phyloP scores from a whole-genome alignment of 345 rosid species.

The Gossypioides kirkii region DNA sequence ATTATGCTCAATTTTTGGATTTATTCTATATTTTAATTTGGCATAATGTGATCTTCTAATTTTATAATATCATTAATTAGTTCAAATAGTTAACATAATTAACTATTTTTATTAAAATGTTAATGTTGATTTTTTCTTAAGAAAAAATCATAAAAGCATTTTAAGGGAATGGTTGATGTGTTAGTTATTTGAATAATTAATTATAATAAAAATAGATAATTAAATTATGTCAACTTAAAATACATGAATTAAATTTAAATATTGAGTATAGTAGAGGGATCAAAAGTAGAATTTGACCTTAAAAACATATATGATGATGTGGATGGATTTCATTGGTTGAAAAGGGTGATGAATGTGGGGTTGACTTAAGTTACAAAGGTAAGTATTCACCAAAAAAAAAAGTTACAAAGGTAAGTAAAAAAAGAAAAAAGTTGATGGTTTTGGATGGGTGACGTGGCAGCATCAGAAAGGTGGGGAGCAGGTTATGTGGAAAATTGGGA shows the following conservation, averaged over 20 bases:
- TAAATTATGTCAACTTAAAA: background rate
- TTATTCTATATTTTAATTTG: background rate
- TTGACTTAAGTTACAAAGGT: conserved; percentile 35
- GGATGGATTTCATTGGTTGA: conserved; percentile 38
- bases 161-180: too few relatives aligned
- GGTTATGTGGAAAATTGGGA: conserved; percentile 25
- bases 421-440: background rate
- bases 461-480: background rate
- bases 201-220: background rate
- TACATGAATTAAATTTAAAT: too few relatives aligned
- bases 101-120: background rate
- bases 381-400: too few relatives aligned
- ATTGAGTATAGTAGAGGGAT: background rate
- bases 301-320: conserved; percentile 30
- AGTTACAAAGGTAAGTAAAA: conserved; percentile 25
- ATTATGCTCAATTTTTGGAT: background rate
- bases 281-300: background rate
- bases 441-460: conserved; percentile 20
- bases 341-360: conserved; percentile 24
- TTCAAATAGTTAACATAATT: background rate
- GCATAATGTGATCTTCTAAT: background rate
- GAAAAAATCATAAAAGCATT: too few relatives aligned
- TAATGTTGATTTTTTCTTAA: background rate
- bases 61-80: background rate
- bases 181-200: background rate